A percentile compares a stretch with the other conserved stretches of the same genome.
Conservation (phyloP, 2,329 filamentous ascomycete genomes). For the Cladosporium sp. region DNA sequence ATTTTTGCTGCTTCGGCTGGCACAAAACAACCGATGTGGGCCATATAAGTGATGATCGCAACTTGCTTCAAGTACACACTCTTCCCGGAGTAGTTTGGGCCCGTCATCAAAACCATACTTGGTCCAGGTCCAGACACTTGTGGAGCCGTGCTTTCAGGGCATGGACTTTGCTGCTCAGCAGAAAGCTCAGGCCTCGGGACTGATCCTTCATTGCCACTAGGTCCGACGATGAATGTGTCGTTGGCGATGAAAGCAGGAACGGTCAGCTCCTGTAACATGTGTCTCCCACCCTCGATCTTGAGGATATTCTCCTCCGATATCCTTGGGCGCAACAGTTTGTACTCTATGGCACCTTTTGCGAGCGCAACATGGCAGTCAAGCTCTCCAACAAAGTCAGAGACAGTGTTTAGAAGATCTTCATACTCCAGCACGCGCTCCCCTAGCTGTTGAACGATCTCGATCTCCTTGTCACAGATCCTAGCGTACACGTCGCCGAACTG, state of each 20-base stretch:
- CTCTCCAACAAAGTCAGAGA: conserved; percentile 80
- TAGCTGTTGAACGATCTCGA: conserved; percentile 78
- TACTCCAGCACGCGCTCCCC: conserved; percentile 66
- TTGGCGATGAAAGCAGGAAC: conserved; percentile 81
- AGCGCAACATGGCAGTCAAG: conserved; percentile 82
- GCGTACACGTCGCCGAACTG: conserved; percentile 82
- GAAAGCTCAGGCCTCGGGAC: background rate
- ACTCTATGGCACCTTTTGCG: conserved; percentile 68
- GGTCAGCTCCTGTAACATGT: conserved; percentile 80
- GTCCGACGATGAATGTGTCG: conserved; percentile 65
- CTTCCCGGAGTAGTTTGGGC: conserved; percentile 95
- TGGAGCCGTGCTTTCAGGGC: background rate
- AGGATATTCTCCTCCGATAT: conserved; percentile 69
- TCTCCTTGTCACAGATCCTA: conserved; percentile 80
- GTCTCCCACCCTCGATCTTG: conserved; percentile 71
- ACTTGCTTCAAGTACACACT: conserved; percentile 93
- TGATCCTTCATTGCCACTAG: conserved; percentile 34
- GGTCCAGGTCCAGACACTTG: conserved; percentile 37
- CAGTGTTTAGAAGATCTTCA: conserved; percentile 59
- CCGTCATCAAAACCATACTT: conserved; percentile 76
- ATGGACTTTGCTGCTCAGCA: background rate
- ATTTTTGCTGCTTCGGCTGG: conserved; percentile 73
- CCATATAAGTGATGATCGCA: conserved; percentile 84
- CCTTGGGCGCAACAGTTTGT: conserved; percentile 65
- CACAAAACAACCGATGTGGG: conserved; percentile 89